Evolutionary conservation across 2,329 filamentous ascomycete species (phyloP), one percentile per base, ranked within the genome.

Genomic region (Penicillium janthinellum): DNA sequence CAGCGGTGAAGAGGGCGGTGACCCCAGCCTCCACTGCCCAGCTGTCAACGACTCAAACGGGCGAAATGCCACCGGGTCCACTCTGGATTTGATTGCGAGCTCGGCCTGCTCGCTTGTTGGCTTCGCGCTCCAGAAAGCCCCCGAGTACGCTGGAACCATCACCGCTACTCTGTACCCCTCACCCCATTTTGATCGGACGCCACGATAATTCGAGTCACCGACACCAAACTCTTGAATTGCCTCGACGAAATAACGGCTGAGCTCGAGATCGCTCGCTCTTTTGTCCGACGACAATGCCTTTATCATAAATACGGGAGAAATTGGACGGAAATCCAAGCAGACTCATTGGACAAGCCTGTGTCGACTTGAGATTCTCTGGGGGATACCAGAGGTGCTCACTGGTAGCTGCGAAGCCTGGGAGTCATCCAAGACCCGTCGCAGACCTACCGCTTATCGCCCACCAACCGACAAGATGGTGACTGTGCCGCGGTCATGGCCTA

Each of bases 51-150:
- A 31, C 51, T 56, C 58, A 59, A 49, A 56, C 56, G n/a, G 58
- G 51, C 54, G 58, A 63, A 61, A 65, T 67, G 66, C 62, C 66
- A 68, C 60, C 38, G 60, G 48, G 48, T 65, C 66, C 65, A 67
- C 65, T 64, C 58, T 31, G 31, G 31, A 31, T 31, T 31, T 45
- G 45, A 49, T 52, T 34, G 31, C 48, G 34, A 59, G 54, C 53
- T 55, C 42, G 25, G 54, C 38, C 45, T 20, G 54, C 35, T 54
- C 35, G 45, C 50, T 59, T 54, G 42, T 52, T 47, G 39, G 22
- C 41, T 31, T 47, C 25, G 37, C 31, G n/a, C 47, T 44, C 41
- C 25, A 10, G 28, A 51, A 39, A 37, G 49, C 45, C 44, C 35
- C 45, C 20, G 54, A 42, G 39, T 49, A 10, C 37, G 34, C 38